Percentiles rank a stretch among this genome's conserved stretches.
These are phyloP conservation scores for Colletotrichum siamense DNA, from an alignment of 2,329 filamentous ascomycete species.

Conservation along the genomic window DNA sequence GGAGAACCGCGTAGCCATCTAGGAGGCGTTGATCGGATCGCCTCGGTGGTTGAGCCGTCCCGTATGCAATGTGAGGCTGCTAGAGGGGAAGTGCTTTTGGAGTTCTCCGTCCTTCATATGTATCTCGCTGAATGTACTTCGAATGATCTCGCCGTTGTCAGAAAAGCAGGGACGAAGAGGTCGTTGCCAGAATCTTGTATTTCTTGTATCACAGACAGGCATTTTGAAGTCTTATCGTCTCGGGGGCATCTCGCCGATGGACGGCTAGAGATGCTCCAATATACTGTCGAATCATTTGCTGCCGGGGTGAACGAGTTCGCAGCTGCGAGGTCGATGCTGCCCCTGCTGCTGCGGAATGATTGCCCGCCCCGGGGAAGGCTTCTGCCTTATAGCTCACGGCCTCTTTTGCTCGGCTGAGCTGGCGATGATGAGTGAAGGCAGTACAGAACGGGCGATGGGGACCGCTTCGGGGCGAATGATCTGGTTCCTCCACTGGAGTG, in stretches of 20 bases:
- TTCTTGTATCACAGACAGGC: neutral
- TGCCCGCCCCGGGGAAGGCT: no score
- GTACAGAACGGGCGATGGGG: neutral
- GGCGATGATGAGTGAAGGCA: neutral
- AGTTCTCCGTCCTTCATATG: neutral
- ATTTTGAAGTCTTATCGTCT: neutral
- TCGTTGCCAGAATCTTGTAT: neutral
- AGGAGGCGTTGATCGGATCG: neutral
- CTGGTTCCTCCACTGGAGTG: neutral
- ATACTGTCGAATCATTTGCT: neutral
- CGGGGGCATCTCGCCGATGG: neutral
- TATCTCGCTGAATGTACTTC: neutral
- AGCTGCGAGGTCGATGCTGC: neutral
- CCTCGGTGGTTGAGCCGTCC: neutral
- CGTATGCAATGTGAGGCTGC: neutral
- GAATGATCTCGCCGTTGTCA: neutral
- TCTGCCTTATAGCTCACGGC: neutral
- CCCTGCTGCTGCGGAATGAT: neutral
- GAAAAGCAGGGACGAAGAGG: neutral
- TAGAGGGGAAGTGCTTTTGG: neutral
- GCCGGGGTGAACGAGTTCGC: neutral
- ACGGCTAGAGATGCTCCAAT: neutral
- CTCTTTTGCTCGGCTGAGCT: neutral
- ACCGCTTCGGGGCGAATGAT: neutral
- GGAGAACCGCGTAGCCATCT: neutral